Conservation (phyloP, 495 filamentous ascomycete species). For the Bacidia gigantensis region DNA sequence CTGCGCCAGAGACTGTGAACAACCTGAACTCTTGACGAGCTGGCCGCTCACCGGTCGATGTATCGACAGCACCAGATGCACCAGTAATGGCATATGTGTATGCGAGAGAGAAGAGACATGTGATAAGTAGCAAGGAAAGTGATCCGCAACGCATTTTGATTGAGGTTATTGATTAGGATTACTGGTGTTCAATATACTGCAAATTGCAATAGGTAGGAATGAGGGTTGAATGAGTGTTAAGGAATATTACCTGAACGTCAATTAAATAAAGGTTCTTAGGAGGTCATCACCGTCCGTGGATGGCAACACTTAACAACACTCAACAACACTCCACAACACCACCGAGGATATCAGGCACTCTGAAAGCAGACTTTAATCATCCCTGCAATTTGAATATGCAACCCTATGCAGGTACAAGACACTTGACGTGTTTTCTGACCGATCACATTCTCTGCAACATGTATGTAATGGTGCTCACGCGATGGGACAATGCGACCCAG, state of each 20-base stretch:
- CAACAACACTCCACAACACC: too few species aligned
- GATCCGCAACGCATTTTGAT: neutral
- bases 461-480: neutral
- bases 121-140: neutral
- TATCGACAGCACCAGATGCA: constrained; percentile 15
- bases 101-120: neutral
- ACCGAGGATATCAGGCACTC: neutral
- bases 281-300: too few species aligned
- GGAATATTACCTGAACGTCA: too few species aligned
- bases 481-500: too few species aligned
- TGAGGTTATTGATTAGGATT: too few species aligned
- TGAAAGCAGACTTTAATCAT: neutral
- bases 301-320: too few species aligned
- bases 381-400: neutral
- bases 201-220: too few species aligned
- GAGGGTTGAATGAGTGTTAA: too few species aligned
- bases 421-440: neutral
- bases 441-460: neutral
- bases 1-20: constrained; percentile 18
- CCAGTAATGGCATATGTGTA: constrained; percentile 15
- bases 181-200: too few species aligned
- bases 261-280: too few species aligned
- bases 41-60: constrained; percentile 16
- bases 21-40: constrained; percentile 18
- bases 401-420: neutral